These are phyloP conservation scores for Colletotrichum zoysiae DNA, from an alignment of 2,329 filamentous ascomycete species.

Conservation along the genomic window DNA sequence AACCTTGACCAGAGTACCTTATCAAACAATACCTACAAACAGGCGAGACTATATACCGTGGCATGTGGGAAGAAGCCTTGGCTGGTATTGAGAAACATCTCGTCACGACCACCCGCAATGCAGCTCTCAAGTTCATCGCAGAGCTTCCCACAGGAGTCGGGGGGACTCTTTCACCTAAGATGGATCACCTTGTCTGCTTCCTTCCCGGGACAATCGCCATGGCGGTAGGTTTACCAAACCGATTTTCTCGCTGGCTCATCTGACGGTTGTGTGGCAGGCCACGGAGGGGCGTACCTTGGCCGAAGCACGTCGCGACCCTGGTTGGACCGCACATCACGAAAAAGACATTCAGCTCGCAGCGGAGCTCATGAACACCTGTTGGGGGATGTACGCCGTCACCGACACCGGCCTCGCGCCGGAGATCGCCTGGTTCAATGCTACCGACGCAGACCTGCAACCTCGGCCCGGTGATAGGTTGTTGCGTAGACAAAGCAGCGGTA, in stretches of 20 bases:
- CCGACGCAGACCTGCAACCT: conserved; percentile 65
- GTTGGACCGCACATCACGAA: conserved; percentile 84
- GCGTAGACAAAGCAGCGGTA: conserved; percentile 2
- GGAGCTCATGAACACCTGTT: conserved; percentile 96
- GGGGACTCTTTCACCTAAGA: conserved; percentile 80
- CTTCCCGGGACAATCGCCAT: conserved; percentile 95
- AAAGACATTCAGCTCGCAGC: conserved; percentile 87
- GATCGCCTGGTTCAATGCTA: conserved; percentile 89
- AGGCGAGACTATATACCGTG: conserved; percentile 85
- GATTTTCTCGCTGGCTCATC: not conserved
- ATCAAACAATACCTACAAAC: conserved; percentile 99
- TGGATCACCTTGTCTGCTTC: conserved; percentile 98
- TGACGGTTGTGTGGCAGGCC: conserved; percentile 54
- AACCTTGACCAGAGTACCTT: conserved; percentile 76
- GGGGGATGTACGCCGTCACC: conserved; percentile 94
- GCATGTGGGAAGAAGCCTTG: conserved; percentile 92
- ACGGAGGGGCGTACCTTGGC: conserved; percentile 82
- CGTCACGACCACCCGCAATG: conserved; percentile 84
- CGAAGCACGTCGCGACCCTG: conserved; percentile 77
- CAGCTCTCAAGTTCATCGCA: conserved; percentile 85
- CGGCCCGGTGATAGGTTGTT: conserved; percentile 48
- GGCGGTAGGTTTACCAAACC: conserved; percentile 53
- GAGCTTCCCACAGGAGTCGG: conserved; percentile 83
- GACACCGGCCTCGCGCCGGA: conserved; percentile 90
- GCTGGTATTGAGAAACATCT: conserved; percentile 90